phyloP scores from a whole-genome alignment of 106 monocot species.

The Alisma plantagoaquatica region DNA sequence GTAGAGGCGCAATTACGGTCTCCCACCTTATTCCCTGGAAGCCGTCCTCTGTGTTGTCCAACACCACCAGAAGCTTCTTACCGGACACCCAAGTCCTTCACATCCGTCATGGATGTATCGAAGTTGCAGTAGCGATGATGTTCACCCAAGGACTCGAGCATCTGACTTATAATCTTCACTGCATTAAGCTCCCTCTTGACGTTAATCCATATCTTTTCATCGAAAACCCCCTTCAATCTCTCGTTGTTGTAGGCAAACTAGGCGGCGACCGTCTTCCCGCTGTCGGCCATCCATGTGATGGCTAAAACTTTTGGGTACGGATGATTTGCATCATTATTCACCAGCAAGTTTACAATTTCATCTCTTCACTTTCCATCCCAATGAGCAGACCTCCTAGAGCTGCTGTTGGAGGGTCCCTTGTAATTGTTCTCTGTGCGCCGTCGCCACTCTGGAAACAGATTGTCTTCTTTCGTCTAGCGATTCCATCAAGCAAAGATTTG shows the following conservation, averaged over 20 bases:
- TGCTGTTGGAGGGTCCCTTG: no score
- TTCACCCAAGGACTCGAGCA: conserved; percentile 1
- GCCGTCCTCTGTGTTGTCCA: conserved; percentile 24
- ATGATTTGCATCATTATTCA: no score
- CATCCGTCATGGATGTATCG: conserved; percentile 4
- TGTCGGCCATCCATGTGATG: conserved; percentile 19
- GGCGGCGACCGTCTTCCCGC: conserved; percentile 26
- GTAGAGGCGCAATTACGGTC: background rate
- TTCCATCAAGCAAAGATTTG: background rate
- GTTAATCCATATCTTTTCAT: conserved; percentile 13
- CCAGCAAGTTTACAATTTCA: no score
- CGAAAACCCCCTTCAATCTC: conserved; percentile 4
- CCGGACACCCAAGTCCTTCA: conserved; percentile 2
- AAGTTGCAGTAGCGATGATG: background rate
- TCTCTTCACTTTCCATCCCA: background rate
- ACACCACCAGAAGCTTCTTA: conserved; percentile 6
- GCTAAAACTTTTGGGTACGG: background rate
- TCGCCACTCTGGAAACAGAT: no score
- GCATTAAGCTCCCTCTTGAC: conserved; percentile 17
- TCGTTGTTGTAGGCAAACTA: conserved; percentile 12
- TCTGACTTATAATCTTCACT: conserved; percentile 7
- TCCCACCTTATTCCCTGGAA: conserved; percentile 10
- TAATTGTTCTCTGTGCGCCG: background rate
- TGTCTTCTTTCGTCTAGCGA: no score
- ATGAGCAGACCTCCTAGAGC: no score